These are phyloP conservation scores for Holtermannia corniformis DNA, from an alignment of 768 basidiomycete species.

Conservation along the genomic window DNA sequence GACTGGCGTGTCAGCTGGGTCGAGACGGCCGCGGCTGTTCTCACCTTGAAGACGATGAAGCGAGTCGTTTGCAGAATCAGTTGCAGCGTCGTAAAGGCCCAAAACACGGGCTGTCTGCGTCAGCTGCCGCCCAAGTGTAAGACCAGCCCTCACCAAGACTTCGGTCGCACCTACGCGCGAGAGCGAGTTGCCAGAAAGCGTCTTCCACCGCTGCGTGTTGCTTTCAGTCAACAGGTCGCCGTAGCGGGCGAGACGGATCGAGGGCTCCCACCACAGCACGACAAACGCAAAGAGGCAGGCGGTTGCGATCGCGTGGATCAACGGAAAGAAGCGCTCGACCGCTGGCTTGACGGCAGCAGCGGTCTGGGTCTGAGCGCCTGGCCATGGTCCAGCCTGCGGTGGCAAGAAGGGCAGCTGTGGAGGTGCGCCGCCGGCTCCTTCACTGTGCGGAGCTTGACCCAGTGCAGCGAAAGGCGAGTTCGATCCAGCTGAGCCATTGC, in stretches of 20 bases:
- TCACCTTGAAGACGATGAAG: conserved; percentile 37
- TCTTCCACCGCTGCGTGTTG: neutral
- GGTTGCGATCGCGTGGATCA: conserved; percentile 33
- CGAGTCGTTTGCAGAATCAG: conserved; percentile 40
- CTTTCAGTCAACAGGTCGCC: neutral
- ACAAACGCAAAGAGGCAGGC: conserved; percentile 25
- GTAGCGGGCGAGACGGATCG: neutral
- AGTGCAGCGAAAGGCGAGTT: neutral
- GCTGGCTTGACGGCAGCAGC: conserved; percentile 10
- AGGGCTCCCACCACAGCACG: conserved; percentile 40
- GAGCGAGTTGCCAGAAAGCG: no score
- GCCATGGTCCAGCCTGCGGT: no score
- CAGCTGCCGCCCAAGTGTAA: neutral
- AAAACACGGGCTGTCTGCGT: conserved; percentile 38
- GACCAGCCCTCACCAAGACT: conserved; percentile 19
- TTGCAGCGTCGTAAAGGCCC: conserved; percentile 40
- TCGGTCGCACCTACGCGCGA: conserved; percentile 16
- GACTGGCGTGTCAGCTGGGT: conserved; percentile 11
- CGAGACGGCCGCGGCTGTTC: neutral
- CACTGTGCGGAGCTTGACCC: no score
- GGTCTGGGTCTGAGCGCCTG: neutral
- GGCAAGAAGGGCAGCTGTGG: neutral
- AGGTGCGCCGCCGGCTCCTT: no score
- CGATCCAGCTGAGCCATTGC: conserved; percentile 1
- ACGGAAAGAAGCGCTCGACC: conserved; percentile 25